Evolutionary conservation across 2,329 filamentous ascomycete species (phyloP), one percentile per base, ranked within the genome.

Genomic region (Hirsutella thompsonii): DNA sequence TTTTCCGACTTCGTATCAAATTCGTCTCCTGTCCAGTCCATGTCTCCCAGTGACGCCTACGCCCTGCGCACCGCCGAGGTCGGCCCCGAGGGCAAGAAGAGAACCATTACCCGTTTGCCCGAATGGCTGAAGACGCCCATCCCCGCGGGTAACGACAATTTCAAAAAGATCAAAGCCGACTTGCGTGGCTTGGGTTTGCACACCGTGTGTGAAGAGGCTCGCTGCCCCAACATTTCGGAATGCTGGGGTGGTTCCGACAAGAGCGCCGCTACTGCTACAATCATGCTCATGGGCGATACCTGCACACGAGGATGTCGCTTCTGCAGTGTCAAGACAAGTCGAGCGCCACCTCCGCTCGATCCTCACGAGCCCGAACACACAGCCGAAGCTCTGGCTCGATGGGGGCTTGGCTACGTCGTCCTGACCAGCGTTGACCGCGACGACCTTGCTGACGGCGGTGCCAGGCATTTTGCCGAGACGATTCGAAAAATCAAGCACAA

Each of bases 201-300:
- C 62, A 98, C 92, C 4, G 92, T 98, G 14, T 98, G 92, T 63
- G 92, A 98, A 66, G 92, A 98, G 67, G 92, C 92, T 2, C 79
- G 88, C 49, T 98, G 92, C 63, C 92, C 92, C 46, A 98, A 98
- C 63, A 94, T 98, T 46, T 88, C 83, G 47, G 90, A 96, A 60
- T 98, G 92, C 69, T 98, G 92, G 92, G 92, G 92, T 46, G 92
- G 92, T 28, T 79, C 72, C 56, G 78, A 83, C 60, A 94, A 94
- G 68, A 81, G 79, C 49, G 82, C 87, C 20, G 92, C 92, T 4
- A 98, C 92, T 26, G 92, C 92, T 2, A 98, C 92, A 10, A 96
- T 98, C 62, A 98, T 98, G 92, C 69, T 98, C 37, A 96, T 96
- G 89, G 92, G 92, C 48, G 92, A 98, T 61, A 96, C 90, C 8